Evolutionary conservation across 2,329 filamentous ascomycete species (phyloP).

Genomic region (Niveomyces coronatus): DNA sequence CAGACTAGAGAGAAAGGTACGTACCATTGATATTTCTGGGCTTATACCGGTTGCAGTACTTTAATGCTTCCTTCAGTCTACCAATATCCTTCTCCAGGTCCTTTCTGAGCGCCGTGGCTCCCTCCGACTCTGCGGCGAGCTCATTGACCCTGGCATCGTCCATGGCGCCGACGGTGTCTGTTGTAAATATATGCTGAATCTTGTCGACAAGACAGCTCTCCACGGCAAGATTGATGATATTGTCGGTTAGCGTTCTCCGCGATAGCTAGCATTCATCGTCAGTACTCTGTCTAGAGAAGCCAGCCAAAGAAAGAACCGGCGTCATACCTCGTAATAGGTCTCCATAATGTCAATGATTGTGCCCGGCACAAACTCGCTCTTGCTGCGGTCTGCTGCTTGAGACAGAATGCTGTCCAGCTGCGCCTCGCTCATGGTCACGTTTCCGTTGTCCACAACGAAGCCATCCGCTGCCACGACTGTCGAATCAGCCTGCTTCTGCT

Average conservation of each 20-base stretch:
- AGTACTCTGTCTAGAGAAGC: background rate
- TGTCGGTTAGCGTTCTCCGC: constrained; percentile 30
- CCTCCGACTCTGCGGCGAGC: constrained; percentile 21
- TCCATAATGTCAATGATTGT: constrained; percentile 29
- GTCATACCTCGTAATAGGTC: constrained; percentile 27
- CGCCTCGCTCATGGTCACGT: background rate
- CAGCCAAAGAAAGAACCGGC: background rate
- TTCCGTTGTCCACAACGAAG: constrained; percentile 6
- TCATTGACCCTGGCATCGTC: constrained; percentile 17
- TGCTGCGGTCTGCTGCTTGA: constrained; percentile 3
- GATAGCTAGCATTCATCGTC: constrained; percentile 20
- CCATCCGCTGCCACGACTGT: too few relatives aligned
- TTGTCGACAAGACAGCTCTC: constrained; percentile 32
- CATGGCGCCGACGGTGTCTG: constrained; percentile 23
- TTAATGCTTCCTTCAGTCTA: constrained; percentile 12
- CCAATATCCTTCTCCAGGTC: background rate
- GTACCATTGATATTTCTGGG: background rate
- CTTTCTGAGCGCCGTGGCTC: constrained; percentile 11
- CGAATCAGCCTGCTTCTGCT: too few relatives aligned
- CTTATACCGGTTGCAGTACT: constrained; percentile 12
- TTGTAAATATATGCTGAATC: constrained; percentile 26
- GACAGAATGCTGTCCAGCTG: background rate
- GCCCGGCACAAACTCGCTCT: constrained; percentile 20
- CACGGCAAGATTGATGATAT: constrained; percentile 29
- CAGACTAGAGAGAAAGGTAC: too few relatives aligned